phyloP scores from a whole-genome alignment of 495 filamentous ascomycete species.

The Penicillium macrosclerotiorum region DNA sequence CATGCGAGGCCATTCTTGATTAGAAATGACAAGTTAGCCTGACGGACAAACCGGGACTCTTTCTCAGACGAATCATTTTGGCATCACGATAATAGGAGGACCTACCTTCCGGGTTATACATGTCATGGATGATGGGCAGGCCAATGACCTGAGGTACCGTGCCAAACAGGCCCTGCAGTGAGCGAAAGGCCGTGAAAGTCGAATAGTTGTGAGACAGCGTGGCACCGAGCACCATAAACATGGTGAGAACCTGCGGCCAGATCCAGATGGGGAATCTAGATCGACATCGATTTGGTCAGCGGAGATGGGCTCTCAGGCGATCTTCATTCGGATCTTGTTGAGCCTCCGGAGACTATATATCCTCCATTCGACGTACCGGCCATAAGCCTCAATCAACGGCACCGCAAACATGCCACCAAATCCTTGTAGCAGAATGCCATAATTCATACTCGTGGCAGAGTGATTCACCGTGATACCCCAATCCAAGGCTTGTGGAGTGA shows the following conservation, averaged over 20 bases:
- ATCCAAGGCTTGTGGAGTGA: constrained; percentile 46
- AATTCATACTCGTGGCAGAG: constrained; percentile 46
- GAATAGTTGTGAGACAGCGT: constrained; percentile 43
- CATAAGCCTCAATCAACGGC: constrained; percentile 48
- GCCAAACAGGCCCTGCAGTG: constrained; percentile 52
- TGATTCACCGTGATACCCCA: constrained; percentile 44
- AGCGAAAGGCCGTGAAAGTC: constrained; percentile 48
- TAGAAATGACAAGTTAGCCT: neutral
- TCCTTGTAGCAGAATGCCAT: constrained; percentile 51
- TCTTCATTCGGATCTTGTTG: neutral
- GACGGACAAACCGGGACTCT: neutral
- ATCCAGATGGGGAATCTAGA: constrained; percentile 47
- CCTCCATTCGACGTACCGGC: constrained; percentile 36
- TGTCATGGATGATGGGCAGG: constrained; percentile 45
- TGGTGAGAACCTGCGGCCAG: constrained; percentile 49
- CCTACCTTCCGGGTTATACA: constrained; percentile 42
- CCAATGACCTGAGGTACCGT: constrained; percentile 48
- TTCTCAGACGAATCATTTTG: no score
- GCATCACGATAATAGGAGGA: no score
- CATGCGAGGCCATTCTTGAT: constrained; percentile 43
- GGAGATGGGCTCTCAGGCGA: neutral
- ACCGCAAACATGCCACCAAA: constrained; percentile 54
- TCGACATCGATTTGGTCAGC: constrained; percentile 9
- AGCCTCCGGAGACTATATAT: no score
- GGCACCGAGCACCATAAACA: constrained; percentile 47